Evolutionary conservation across 2,329 filamentous ascomycete species (phyloP), one percentile per base, ranked within the genome.

Genomic region (Blumeriella jaapii): DNA sequence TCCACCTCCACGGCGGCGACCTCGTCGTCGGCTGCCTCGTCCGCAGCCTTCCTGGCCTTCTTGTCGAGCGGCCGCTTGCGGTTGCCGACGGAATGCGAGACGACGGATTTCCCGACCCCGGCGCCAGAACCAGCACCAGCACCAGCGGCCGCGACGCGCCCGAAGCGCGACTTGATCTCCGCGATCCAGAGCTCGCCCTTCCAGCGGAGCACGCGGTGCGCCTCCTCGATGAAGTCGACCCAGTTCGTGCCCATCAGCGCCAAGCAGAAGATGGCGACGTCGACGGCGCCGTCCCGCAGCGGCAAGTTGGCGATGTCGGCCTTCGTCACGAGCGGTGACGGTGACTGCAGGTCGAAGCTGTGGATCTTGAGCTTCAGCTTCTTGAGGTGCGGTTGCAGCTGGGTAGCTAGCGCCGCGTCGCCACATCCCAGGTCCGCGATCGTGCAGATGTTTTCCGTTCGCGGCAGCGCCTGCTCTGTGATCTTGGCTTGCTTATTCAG

Each of bases 221-320:
- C 89, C 63, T 98, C 91, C 61, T 96, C 91, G 52, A 98, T 73
- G 57, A 98, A 96, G 50, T 85, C 78, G 34, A 93, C 72, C 89
- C 91, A 98, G 63, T 98, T 98, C 36, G 91, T 98, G 54, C 91
- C 91, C 91, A 98, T 98, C 40, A 98, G 73, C 31, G 89, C 91
- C 19, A 98, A 71, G 59, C 91, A 98, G 66, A 96, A 96, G 48
- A 98, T 78, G 31, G 83, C 83, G 4, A 98, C 69, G 58, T 98
- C 86, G 42, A 86, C 77, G 42, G 71, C 76, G 28, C 75, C 78
- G 48, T 87, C 77, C 4, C 65, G 64, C 0, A 94, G 63, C 0
- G 89, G 89, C 2, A 98, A 65, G 40, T 80, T 71, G 18, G 86
- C 80, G 34, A 96, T 91, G 60, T 98, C 91, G 10, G 91, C 86